Evolutionary conservation across 768 basidiomycete species (phyloP), one percentile per base, ranked within the genome.

Genomic region (Pleurotus tuber-regium): DNA sequence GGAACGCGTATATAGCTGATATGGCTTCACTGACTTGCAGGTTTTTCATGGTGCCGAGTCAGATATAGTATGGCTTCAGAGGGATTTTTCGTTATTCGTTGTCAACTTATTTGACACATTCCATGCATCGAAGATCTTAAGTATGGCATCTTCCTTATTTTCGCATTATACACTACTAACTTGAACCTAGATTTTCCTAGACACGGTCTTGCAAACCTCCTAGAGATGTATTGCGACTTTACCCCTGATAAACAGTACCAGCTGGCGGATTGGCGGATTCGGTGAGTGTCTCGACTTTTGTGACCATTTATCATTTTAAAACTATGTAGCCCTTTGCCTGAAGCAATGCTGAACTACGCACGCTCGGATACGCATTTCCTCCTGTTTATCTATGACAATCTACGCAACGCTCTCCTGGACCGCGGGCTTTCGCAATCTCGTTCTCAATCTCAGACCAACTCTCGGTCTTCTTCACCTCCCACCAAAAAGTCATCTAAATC

Each of bases 71-170:
- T 98, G 97, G 97, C 78, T 98, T 14, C 96, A 99, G 64, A 90
- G 93, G 66, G 88, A 98, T 63, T 95, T 98, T 64, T 90, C 90
- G 53, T 63, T 98, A 6, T 98, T 92, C 67, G 75, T 98, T 47
- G 94, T 99, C 54, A 91, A 92, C 51, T 69, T 98, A n/a, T 98
- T 99, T 64, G 96, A 99, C 63, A 98, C 97, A 0, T 98, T 83
- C 65, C 93, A 98, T 58, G 96, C 95, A 1, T 93, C 95, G 0
- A 90, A 88, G 61, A 70, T 89, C 1, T 73, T 98, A 43, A 85
- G 89, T 89, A 61, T 23, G 46, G 54, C 36, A 58, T 4, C 44
- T 24, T 36, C 30, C 44, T 43, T 7, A 25, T 4, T n/a, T 18
- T 14, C 19, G 24, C 9, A 12, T 16, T 25, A 16, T 23, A 21